Evolutionary conservation across 2,329 filamentous ascomycete species (phyloP), one percentile per base, ranked within the genome.

Genomic region (Gaeumannomyces sp.): DNA sequence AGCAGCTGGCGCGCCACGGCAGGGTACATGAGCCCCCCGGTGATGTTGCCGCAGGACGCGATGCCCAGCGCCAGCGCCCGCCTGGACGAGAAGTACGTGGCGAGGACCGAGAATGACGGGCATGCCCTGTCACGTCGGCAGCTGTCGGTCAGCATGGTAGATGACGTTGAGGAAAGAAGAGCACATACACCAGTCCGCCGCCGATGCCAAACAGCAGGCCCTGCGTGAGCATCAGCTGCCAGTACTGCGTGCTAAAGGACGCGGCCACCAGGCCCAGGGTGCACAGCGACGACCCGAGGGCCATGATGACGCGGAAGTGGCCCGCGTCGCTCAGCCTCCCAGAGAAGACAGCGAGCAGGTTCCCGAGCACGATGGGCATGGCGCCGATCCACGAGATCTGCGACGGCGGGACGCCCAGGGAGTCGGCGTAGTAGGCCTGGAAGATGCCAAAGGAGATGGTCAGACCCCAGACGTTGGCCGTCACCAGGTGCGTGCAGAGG

Each of bases 11-110:
- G 71, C 4, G 76, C 73, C 28, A 79, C 71, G n/a, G 72, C 69
- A 2, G 77, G 77, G 62, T 76, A 76, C 2, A 80, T 66, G 3
- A 80, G 69, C 0, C 77, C 77, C 10, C 78, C 76, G 1, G 72
- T 73, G 2, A 73, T 73, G 19, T 69, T 72, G 4, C 78, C 78
- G 14, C 70, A 68, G 3, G 74, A 73, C 1, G 72, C 71, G 14
- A 76, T 60, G 1, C 71, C 73, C 1, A 79, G 66, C 1, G 76
- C 78, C 2, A 78, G 63, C 1, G 69, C 67, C 33, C 74, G 70
- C 3, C 70, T 71, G 27, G 67, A 69, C 3, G 67, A 63, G 65
- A 80, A 80, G 65, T 79, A 80, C 0, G 76, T 75, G 4, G 74
- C 71, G 8, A 75, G 66, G 2, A 79, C 64, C 0, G 76, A 68